Evolutionary conservation across 257 asterid genomes (phyloP).

Genomic region (Primulina eburnea): DNA sequence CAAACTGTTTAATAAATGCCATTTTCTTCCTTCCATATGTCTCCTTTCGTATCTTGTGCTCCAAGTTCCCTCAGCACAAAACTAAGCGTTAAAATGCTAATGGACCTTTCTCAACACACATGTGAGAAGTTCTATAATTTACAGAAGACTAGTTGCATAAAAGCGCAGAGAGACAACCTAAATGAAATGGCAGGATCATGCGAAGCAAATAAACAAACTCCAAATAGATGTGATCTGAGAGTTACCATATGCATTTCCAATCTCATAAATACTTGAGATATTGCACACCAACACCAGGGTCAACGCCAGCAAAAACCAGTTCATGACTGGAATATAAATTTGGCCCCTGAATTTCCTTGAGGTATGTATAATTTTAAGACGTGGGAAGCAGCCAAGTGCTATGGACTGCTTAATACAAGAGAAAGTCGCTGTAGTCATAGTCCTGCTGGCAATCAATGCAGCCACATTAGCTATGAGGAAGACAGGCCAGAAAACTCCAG

Average conservation of each 20-base stretch:
- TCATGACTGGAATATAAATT: conserved; percentile 94
- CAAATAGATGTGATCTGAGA: conserved; percentile 19
- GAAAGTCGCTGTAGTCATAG: conserved; percentile 94
- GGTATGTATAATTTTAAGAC: conserved; percentile 91
- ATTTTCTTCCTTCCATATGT: too few relatives aligned
- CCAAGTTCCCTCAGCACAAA: background rate
- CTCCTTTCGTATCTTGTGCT: background rate
- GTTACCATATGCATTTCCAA: conserved; percentile 98
- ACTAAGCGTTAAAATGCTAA: too few relatives aligned
- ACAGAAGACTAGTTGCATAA: background rate
- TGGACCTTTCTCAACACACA: background rate
- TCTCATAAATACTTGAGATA: conserved; percentile 84
- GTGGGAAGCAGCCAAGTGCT: conserved; percentile 97
- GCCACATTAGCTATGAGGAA: conserved; percentile 88
- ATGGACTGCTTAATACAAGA: conserved; percentile 92
- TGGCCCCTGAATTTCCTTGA: conserved; percentile 97
- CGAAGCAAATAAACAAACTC: conserved; percentile 20
- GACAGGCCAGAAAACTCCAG: conserved; percentile 82
- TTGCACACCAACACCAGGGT: conserved; percentile 79
- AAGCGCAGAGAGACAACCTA: background rate
- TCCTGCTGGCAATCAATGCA: conserved; percentile 95
- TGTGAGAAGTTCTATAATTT: background rate
- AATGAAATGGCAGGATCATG: conserved; percentile 2
- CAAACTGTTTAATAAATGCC: too few relatives aligned
- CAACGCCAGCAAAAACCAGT: conserved; percentile 81